Evolutionary conservation across 805 yeast genomes (phyloP).

Genomic region (Ogataea zsoltii): DNA sequence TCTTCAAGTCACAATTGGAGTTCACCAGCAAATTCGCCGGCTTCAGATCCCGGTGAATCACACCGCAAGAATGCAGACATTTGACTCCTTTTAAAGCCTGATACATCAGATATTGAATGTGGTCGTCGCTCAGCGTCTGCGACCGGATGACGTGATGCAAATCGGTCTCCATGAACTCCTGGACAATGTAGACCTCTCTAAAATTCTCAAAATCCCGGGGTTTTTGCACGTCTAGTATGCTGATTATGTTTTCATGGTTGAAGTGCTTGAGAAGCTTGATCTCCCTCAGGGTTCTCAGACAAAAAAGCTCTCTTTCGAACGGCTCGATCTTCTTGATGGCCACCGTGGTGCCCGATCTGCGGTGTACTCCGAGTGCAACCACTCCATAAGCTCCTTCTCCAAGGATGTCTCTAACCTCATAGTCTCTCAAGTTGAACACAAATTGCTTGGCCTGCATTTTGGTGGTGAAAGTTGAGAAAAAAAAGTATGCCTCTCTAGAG

Average conservation of each 20-base stretch:
- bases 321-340: conserved; percentile 81
- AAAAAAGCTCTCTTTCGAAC: conserved; percentile 62
- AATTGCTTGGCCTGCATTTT: conserved; percentile 40
- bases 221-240: conserved; percentile 63
- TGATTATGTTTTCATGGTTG: conserved; percentile 72
- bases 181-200: conserved; percentile 72
- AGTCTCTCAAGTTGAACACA: conserved; percentile 63
- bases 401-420: conserved; percentile 56
- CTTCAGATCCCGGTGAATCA: conserved; percentile 75
- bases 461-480: background rate
- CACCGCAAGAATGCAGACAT: conserved; percentile 69
- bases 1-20: conserved; percentile 70
- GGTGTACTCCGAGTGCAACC: conserved; percentile 68
- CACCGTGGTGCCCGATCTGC: conserved; percentile 57
- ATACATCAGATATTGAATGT: conserved; percentile 67
- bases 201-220: conserved; percentile 60
- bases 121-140: conserved; percentile 61
- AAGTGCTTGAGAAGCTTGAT: conserved; percentile 64
- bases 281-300: conserved; percentile 71
- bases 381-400: conserved; percentile 87
- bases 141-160: conserved; percentile 61
- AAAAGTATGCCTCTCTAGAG: background rate
- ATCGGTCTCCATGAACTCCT: conserved; percentile 79
- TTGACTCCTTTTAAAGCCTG: conserved; percentile 72
- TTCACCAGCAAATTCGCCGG: conserved; percentile 71